phyloP scores from a whole-genome alignment of 2,329 filamentous ascomycete species.

The Niveomyces coronatus region DNA sequence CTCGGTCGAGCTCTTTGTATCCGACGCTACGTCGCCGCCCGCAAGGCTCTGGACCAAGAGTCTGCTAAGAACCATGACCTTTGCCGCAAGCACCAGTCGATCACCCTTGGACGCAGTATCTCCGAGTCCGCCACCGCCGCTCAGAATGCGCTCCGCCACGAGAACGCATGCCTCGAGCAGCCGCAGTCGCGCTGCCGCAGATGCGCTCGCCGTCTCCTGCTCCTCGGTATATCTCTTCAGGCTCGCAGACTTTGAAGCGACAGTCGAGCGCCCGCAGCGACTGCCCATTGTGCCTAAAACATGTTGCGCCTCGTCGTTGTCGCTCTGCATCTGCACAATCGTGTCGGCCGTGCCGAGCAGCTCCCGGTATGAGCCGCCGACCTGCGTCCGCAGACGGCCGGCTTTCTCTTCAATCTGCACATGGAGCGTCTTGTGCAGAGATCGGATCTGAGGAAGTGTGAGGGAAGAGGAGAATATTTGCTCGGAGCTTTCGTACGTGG shows the following conservation, averaged over 20 bases:
- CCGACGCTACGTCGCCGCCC: constrained; percentile 29
- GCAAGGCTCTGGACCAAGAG: constrained; percentile 65
- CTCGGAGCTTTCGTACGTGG: constrained; percentile 34
- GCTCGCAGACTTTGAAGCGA: constrained; percentile 55
- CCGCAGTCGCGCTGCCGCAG: constrained; percentile 33
- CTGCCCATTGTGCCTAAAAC: constrained; percentile 63
- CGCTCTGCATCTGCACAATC: constrained; percentile 79
- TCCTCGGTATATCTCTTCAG: constrained; percentile 35
- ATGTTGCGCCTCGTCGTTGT: constrained; percentile 65
- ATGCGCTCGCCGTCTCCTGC: constrained; percentile 18
- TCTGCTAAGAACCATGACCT: constrained; percentile 64
- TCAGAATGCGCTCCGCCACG: constrained; percentile 38
- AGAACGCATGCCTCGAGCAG: constrained; percentile 43
- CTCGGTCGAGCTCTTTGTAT: constrained; percentile 37
- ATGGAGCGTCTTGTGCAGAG: constrained; percentile 51
- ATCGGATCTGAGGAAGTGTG: constrained; percentile 53
- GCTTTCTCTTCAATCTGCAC: constrained; percentile 52
- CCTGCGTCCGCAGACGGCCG: constrained; percentile 50
- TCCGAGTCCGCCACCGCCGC: constrained; percentile 23
- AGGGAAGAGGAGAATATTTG: constrained; percentile 45
- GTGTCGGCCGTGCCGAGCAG: constrained; percentile 84
- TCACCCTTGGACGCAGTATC: constrained; percentile 31
- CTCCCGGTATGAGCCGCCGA: constrained; percentile 68
- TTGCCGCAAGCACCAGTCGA: constrained; percentile 50
- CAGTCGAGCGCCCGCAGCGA: constrained; percentile 61